Percentiles rank a stretch among this genome's conserved stretches.
phyloP scores from a whole-genome alignment of 2,329 filamentous ascomycete species.

The Chaetomiaceae sp. region DNA sequence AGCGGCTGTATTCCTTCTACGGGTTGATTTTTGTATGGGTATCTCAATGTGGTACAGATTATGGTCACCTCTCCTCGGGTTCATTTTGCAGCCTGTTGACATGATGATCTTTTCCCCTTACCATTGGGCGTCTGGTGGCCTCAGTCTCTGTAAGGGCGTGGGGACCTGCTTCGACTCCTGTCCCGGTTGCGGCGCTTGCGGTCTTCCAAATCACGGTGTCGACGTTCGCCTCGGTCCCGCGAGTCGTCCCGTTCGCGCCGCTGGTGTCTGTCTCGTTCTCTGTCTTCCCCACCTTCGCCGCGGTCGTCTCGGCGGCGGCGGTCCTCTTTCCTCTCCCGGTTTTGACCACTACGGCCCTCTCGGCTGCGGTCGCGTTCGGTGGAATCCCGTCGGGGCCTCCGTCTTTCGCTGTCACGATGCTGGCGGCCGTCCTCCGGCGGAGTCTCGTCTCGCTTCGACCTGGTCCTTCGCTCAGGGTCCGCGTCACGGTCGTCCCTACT shows the following conservation, averaged over 20 bases:
- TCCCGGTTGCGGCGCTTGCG: constrained; percentile 25
- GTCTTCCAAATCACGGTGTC: constrained; percentile 29
- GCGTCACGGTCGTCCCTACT: constrained; percentile 22
- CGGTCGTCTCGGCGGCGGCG: no score
- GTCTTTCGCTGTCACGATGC: constrained; percentile 4
- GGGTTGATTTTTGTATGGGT: constrained; percentile 18
- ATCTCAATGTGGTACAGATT: constrained; percentile 11
- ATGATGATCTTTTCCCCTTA: not conserved
- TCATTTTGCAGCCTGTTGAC: not conserved
- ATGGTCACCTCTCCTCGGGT: not conserved
- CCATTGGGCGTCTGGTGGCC: not conserved
- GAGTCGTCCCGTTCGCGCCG: constrained; percentile 29
- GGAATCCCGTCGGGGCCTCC: constrained; percentile 9
- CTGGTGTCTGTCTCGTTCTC: constrained; percentile 30
- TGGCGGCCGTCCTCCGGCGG: constrained; percentile 22
- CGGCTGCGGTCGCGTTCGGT: constrained; percentile 13
- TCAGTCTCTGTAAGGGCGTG: constrained; percentile 29
- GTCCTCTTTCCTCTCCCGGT: not conserved
- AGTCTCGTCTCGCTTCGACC: constrained; percentile 37
- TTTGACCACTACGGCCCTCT: constrained; percentile 13
- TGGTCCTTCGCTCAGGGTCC: constrained; percentile 25
- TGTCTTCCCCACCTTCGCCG: constrained; percentile 25
- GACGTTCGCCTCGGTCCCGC: constrained; percentile 24
- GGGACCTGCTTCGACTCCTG: constrained; percentile 43
- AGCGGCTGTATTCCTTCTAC: not conserved